phyloP scores from a whole-genome alignment of 2,329 filamentous ascomycete species.

The Penicillium hordei region DNA sequence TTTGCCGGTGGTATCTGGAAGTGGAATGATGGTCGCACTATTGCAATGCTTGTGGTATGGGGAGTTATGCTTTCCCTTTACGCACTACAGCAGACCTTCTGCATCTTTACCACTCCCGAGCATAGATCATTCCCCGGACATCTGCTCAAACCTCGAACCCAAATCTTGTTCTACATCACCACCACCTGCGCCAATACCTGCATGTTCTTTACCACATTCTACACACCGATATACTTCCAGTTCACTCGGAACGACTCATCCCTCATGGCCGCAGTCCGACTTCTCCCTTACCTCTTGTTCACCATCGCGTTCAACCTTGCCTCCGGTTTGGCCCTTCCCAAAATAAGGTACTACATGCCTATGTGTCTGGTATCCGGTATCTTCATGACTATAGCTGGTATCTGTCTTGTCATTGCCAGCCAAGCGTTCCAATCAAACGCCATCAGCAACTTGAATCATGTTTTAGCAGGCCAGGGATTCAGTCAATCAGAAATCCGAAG shows the following conservation, averaged over 20 bases:
- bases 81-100: constrained; percentile 45
- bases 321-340: too few relatives aligned
- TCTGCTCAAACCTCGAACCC: too few relatives aligned
- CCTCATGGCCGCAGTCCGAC: too few relatives aligned
- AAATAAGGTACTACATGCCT: too few relatives aligned
- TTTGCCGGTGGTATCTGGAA: neutral
- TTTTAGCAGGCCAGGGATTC: constrained; percentile 30
- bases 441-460: constrained; percentile 26
- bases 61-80: constrained; percentile 33
- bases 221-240: too few relatives aligned
- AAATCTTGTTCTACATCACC: too few relatives aligned
- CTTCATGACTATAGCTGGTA: neutral
- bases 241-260: too few relatives aligned
- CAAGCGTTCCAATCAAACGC: constrained; percentile 18
- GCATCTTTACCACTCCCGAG: constrained; percentile 47
- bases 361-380: too few relatives aligned
- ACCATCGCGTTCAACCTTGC: too few relatives aligned
- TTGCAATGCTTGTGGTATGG: neutral
- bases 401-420: constrained; percentile 3
- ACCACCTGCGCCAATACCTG: too few relatives aligned
- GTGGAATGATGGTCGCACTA: neutral
- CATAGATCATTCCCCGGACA: constrained; percentile 50
- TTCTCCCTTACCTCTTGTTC: too few relatives aligned
- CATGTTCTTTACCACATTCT: too few relatives aligned
- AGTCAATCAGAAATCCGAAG: constrained; percentile 29